Evolutionary conservation across 2,329 filamentous ascomycete genomes (phyloP).

Genomic region (Aureobasidium vineae): DNA sequence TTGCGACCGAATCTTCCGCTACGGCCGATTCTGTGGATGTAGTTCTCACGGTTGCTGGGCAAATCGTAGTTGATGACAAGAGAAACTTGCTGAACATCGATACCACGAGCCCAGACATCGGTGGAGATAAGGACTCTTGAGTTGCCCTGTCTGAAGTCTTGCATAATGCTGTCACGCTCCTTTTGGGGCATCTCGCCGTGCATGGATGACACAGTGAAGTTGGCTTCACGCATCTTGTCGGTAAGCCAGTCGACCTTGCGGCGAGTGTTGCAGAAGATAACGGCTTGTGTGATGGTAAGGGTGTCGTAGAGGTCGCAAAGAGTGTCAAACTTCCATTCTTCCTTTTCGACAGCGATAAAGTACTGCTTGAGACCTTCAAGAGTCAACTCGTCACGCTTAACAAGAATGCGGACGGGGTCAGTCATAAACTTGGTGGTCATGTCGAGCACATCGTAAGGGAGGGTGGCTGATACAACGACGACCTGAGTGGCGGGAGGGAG

Average conservation of each 20-base stretch:
- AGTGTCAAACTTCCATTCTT: conserved; percentile 99
- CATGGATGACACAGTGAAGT: conserved; percentile 98
- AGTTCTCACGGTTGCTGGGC: conserved; percentile 98
- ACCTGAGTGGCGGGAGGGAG: conserved; percentile 95
- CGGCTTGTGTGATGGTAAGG: conserved; percentile 95
- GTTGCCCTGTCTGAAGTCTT: conserved; percentile 96
- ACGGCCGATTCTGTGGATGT: conserved; percentile 97
- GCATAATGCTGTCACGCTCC: conserved; percentile 98
- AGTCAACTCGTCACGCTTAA: conserved; percentile 98
- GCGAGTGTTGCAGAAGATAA: conserved; percentile 99
- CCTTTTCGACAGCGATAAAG: conserved; percentile 98
- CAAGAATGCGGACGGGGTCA: conserved; percentile 90
- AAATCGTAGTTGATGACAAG: conserved; percentile 99
- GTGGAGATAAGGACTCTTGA: conserved; percentile 95
- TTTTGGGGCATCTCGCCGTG: conserved; percentile 99
- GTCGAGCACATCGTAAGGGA: conserved; percentile 96
- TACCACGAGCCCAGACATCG: conserved; percentile 96
- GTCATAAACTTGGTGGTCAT: conserved; percentile 99
- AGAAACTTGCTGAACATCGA: conserved; percentile 97
- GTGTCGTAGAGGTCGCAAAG: conserved; percentile 99
- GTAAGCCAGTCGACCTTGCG: conserved; percentile 99
- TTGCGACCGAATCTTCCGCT: conserved; percentile 95
- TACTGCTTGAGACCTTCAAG: conserved; percentile 98
- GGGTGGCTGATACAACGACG: conserved; percentile 94
- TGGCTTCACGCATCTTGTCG: conserved; percentile 98